Evolutionary conservation across 2,329 filamentous ascomycete species (phyloP).

Genomic region (Didymella sp.): DNA sequence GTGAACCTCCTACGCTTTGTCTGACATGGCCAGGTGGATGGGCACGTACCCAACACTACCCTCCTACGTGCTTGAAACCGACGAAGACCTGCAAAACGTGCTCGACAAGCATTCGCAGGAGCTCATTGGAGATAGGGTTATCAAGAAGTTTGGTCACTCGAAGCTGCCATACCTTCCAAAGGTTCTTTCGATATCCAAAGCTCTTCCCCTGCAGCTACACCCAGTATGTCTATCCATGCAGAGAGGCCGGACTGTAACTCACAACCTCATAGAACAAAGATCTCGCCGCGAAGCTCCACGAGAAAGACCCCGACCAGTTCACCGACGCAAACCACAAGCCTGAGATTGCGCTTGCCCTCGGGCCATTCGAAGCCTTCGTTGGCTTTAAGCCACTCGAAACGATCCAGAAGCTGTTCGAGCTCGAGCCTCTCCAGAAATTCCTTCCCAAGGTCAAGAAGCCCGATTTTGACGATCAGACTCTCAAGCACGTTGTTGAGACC

Average conservation of each 20-base stretch:
- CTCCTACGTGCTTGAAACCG: constrained; percentile 67
- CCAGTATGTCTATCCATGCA: constrained; percentile 52
- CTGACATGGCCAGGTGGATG: constrained; percentile 63
- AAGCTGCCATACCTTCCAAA: constrained; percentile 78
- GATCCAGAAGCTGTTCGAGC: constrained; percentile 65
- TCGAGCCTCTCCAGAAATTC: constrained; percentile 63
- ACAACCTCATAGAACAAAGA: constrained; percentile 60
- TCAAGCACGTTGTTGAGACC: constrained; percentile 63
- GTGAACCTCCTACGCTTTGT: no score
- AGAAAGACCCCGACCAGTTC: constrained; percentile 69
- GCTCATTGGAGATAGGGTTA: constrained; percentile 68
- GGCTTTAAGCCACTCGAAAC: constrained; percentile 72
- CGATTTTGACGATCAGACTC: constrained; percentile 63
- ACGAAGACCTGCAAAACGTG: constrained; percentile 69
- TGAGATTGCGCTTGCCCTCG: constrained; percentile 76
- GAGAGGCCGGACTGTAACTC: constrained; percentile 1
- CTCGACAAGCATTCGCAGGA: constrained; percentile 67
- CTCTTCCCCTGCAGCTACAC: constrained; percentile 76
- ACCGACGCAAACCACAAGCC: constrained; percentile 80
- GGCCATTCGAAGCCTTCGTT: constrained; percentile 76
- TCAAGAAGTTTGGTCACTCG: constrained; percentile 65
- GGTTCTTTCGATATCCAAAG: constrained; percentile 77
- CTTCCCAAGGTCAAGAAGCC: constrained; percentile 53
- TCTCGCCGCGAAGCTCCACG: constrained; percentile 69
- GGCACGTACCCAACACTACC: constrained; percentile 76